phyloP scores from a whole-genome alignment of 163 green algal species.

The Chlorella variabilis region DNA sequence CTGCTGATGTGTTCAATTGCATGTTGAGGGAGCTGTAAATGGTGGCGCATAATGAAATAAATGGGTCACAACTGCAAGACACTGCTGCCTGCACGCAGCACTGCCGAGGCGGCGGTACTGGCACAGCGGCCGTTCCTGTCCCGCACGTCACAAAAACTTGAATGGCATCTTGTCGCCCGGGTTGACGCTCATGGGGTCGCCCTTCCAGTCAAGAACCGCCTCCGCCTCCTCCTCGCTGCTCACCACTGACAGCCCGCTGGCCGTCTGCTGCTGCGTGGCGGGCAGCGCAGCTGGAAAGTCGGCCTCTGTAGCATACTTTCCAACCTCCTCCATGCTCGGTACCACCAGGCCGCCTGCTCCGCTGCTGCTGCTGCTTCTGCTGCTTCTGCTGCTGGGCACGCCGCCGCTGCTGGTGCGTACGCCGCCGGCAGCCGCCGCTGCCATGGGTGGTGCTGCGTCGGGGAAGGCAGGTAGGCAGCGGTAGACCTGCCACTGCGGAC shows the following conservation, averaged over 20 bases:
- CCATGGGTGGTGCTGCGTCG: neutral
- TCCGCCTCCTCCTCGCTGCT: conserved; percentile 43
- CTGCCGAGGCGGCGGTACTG: no score
- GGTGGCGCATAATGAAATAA: no score
- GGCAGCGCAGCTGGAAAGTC: neutral
- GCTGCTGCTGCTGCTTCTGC: conserved; percentile 10
- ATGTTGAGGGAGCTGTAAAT: no score
- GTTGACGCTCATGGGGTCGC: conserved; percentile 82
- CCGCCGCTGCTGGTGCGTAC: neutral
- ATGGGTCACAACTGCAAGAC: no score
- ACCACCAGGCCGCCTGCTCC: conserved; percentile 25
- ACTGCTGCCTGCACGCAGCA: no score
- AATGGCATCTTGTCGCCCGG: conserved; percentile 84
- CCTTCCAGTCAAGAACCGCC: conserved; percentile 83
- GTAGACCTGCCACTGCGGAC: conserved; percentile 20
- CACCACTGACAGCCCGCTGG: conserved; percentile 32
- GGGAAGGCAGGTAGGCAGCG: conserved; percentile 17
- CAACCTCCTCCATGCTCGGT: conserved; percentile 39
- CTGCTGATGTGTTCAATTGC: no score
- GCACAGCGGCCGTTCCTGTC: no score
- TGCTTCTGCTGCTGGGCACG: neutral
- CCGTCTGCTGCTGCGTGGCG: conserved; percentile 17
- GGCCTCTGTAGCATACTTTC: conserved; percentile 7
- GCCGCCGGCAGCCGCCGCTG: neutral
- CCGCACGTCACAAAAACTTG: conserved; percentile 27